Evolutionary conservation across 2,329 filamentous ascomycete species (phyloP).

Genomic region (Penicillium sp.): DNA sequence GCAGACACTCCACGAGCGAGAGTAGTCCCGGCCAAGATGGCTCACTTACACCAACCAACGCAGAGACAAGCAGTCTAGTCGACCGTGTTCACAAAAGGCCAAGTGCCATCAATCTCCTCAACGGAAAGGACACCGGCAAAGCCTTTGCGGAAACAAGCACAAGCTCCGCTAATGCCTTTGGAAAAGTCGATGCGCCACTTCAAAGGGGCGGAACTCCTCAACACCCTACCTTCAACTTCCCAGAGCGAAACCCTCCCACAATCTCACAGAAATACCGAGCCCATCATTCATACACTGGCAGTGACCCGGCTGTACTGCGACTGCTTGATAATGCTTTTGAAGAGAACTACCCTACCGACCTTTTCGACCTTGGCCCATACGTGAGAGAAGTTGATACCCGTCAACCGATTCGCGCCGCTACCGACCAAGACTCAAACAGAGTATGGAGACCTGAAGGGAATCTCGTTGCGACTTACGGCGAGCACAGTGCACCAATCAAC

Average conservation of each 20-base stretch:
- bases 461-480: slow-evolving; percentile 83
- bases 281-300: slow-evolving; percentile 83
- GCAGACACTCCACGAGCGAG: slow-evolving; percentile 28
- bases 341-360: slow-evolving; percentile 62
- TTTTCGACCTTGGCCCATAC: slow-evolving; percentile 73
- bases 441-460: slow-evolving; percentile 83
- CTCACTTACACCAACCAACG: slow-evolving; percentile 32
- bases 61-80: slow-evolving; percentile 32
- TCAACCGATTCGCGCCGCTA: slow-evolving; percentile 56
- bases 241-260: slow-evolving; percentile 31
- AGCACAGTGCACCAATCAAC: slow-evolving; percentile 81
- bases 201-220: slow-evolving; percentile 38
- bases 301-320: slow-evolving; percentile 63
- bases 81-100: slow-evolving; percentile 43
- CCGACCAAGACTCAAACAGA: slow-evolving; percentile 56
- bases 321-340: slow-evolving; percentile 82
- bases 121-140: slow-evolving; percentile 60
- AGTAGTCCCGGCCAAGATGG: slow-evolving; percentile 32
- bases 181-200: slow-evolving; percentile 60
- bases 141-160: slow-evolving; percentile 66
- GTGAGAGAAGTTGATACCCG: slow-evolving; percentile 67
- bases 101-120: slow-evolving; percentile 63
- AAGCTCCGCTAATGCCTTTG: slow-evolving; percentile 65
- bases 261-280: slow-evolving; percentile 55
- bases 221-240: slow-evolving; percentile 40